phyloP scores from a whole-genome alignment of 805 yeast genomes.

The Peterozyma xylosa region DNA sequence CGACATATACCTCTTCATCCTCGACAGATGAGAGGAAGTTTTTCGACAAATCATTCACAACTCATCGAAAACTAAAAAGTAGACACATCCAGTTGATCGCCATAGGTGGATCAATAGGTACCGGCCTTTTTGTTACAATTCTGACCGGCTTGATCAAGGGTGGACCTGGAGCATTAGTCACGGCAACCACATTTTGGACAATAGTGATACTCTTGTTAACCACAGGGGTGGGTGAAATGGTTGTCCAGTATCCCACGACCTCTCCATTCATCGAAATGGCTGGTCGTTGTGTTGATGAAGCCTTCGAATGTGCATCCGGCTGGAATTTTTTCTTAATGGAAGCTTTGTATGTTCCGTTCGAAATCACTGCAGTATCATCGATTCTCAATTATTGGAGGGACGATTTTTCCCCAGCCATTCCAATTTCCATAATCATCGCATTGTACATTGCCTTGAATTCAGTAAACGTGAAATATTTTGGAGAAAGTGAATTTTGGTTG shows the following conservation, averaged over 20 bases:
- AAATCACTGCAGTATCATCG: constrained; percentile 40
- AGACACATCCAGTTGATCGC: constrained; percentile 32
- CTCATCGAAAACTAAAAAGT: constrained; percentile 23
- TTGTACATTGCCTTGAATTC: constrained; percentile 34
- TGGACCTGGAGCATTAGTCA: constrained; percentile 27
- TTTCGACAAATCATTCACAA: constrained; percentile 7
- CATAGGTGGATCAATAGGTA: constrained; percentile 33
- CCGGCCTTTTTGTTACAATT: constrained; percentile 28
- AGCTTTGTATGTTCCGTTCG: constrained; percentile 39
- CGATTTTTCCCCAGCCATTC: constrained; percentile 40
- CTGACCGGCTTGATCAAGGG: constrained; percentile 25
- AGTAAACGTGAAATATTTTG: constrained; percentile 40
- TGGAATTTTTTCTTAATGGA: constrained; percentile 34
- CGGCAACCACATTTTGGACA: constrained; percentile 26
- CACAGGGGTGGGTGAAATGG: constrained; percentile 28
- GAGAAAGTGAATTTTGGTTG: constrained; percentile 43
- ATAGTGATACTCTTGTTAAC: constrained; percentile 23
- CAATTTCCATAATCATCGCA: constrained; percentile 33
- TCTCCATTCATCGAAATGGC: constrained; percentile 30
- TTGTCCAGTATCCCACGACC: constrained; percentile 27
- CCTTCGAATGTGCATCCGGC: constrained; percentile 26
- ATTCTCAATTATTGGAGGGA: constrained; percentile 47
- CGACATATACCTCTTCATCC: constrained; percentile 2
- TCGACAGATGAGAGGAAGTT: not conserved
- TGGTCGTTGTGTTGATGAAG: constrained; percentile 29